Base-by-base conservation (phyloP, 805 yeast genomes). In the Torulaspora maleeae region DNA sequence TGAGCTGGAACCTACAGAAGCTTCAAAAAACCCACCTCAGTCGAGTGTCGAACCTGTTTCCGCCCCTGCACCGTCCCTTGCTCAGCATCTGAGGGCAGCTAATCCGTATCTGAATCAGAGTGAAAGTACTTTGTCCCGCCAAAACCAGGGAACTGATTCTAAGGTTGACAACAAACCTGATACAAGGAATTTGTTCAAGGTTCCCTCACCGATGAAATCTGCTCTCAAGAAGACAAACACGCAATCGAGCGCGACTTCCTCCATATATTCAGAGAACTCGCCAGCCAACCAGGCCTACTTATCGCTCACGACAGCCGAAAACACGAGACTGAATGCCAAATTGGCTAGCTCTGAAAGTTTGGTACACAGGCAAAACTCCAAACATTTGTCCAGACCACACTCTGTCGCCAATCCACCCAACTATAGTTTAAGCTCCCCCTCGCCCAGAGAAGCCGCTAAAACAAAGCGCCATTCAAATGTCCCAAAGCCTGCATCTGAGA, bases 241-340 rank as follows among this genome's bases (percentile, higher is more conserved):
- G 4, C 53, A 49, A 10, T 53, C 64, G 11, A 55, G 49, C 24
- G 43, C 49, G 27, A 32, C 45, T 32, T 38, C 61, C 41, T 48
- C 66, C 10, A 33, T 45, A 3, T 49, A 52, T 24, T 22, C 51
- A 7, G 49, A 50, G 28, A 36, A 42, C 12, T 60, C 69, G 4
- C 71, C 83, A 1, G 86, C 86, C 0, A 76, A 76, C 22, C 76
- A 74, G 48, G 88, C 86, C 0, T 83, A 83, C 54, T 58, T 83
- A 36, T 80, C 86, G 0, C 64, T 82, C 43, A 75, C 90, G 1
- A 85, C 93, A 0, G 90, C 90, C 1, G 89, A 84, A 58, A 85
- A 85, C 61, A 85, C 93, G 0, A 72, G 89, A 47, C 59, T 83
- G 45, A 85, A 85, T 64, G 83, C 91, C 1, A 75, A 76, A 48